phyloP scores from a whole-genome alignment of 768 basidiomycete species.

The Cubamyces sp. region DNA sequence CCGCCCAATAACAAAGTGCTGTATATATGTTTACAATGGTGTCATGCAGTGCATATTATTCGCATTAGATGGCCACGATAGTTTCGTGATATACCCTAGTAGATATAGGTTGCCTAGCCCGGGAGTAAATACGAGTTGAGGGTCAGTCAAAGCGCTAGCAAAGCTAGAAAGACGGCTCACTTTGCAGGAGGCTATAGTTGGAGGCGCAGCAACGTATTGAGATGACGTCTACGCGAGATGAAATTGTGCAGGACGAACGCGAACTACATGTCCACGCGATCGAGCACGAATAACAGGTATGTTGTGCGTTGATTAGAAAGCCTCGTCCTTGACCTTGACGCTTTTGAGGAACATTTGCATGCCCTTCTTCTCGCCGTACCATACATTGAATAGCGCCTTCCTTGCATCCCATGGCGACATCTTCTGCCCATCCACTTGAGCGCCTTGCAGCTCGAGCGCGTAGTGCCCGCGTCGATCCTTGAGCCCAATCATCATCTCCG shows the following conservation, averaged over 20 bases:
- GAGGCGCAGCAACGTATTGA: too few species aligned
- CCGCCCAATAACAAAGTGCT: too few species aligned
- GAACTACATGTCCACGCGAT: not conserved
- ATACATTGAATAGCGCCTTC: slow-evolving; percentile 27
- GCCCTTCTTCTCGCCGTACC: slow-evolving; percentile 32
- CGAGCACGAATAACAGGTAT: not conserved
- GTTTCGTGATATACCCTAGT: too few species aligned
- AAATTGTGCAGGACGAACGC: too few species aligned
- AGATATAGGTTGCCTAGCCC: too few species aligned
- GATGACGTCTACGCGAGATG: not conserved
- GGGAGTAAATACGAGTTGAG: too few species aligned
- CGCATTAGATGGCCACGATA: too few species aligned
- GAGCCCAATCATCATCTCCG: slow-evolving; percentile 25
- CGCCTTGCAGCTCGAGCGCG: slow-evolving; percentile 22
- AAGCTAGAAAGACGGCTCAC: too few species aligned
- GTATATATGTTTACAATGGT: too few species aligned
- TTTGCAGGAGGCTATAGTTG: too few species aligned
- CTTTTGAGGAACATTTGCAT: slow-evolving; percentile 18
- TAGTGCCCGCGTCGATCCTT: slow-evolving; percentile 24
- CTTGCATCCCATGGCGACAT: slow-evolving; percentile 22
- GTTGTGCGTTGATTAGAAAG: not conserved
- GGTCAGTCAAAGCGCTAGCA: too few species aligned
- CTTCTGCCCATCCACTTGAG: slow-evolving; percentile 26
- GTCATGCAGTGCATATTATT: too few species aligned
- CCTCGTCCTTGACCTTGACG: slow-evolving; percentile 7